phyloP scores from a whole-genome alignment of 371 early-diverging fungal species.

The Saksenaea vasiformis region DNA sequence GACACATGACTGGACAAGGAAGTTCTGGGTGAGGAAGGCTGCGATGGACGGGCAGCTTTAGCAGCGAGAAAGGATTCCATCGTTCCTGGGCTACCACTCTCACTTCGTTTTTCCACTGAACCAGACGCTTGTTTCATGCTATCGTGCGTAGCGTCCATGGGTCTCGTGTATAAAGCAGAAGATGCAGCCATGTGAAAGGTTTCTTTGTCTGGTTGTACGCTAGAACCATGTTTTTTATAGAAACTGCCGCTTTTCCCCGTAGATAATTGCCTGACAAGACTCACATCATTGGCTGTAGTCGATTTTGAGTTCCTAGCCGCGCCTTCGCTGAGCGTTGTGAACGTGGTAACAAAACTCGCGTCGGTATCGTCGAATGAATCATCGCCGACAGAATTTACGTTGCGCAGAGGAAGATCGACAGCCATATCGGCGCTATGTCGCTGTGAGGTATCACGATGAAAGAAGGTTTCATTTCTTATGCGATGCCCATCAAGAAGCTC shows the following conservation, averaged over 20 bases:
- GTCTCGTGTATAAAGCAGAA: neutral
- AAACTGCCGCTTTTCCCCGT: neutral
- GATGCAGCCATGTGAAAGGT: neutral
- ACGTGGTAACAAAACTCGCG: slow-evolving; percentile 7
- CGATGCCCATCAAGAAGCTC: neutral
- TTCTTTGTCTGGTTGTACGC: neutral
- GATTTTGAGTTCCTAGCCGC: neutral
- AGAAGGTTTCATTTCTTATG: neutral
- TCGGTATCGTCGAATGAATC: neutral
- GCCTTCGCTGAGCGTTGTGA: slow-evolving; percentile 1
- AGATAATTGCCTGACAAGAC: neutral
- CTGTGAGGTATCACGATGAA: neutral
- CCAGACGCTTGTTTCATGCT: neutral
- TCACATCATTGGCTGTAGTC: neutral
- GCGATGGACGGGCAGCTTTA: neutral
- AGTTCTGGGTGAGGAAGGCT: neutral
- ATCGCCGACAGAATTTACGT: neutral
- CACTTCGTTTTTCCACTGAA: neutral
- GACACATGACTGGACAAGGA: neutral
- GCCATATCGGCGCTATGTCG: neutral
- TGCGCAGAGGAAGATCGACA: neutral
- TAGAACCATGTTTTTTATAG: neutral
- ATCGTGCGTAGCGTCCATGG: too few species aligned
- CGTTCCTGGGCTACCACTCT: neutral
- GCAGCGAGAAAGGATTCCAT: neutral